These are phyloP conservation scores for Dunaliella sp. DNA, from an alignment of 139 green algal genomes.

Conservation along the genomic window DNA sequence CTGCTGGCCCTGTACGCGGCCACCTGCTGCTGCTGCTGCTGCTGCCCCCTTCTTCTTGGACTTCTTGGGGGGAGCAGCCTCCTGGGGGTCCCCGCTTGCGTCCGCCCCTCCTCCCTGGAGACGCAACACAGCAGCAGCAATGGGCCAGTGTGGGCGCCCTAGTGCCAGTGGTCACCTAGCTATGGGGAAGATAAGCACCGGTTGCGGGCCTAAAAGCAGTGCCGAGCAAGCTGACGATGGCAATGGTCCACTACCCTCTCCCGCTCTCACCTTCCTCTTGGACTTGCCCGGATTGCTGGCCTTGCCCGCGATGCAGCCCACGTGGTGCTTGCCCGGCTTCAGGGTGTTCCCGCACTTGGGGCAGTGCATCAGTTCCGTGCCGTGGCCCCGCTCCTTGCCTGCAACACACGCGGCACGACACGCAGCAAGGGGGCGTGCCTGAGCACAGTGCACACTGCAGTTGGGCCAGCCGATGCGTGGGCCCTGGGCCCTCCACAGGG, in stretches of 20 bases:
- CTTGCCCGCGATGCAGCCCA: conserved; percentile 69
- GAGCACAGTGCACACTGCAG: no score
- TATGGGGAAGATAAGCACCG: no score
- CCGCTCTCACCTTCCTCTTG: conserved; percentile 28
- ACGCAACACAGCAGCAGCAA: not conserved
- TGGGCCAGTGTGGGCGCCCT: not conserved
- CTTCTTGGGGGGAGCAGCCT: not conserved
- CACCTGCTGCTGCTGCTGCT: not conserved
- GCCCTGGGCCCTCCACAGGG: no score
- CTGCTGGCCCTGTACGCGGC: no score
- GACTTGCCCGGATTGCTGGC: conserved; percentile 6
- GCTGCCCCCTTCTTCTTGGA: not conserved
- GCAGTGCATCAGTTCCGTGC: conserved; percentile 75
- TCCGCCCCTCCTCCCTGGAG: not conserved
- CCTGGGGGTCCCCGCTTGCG: not conserved
- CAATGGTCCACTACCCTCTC: conserved; percentile 8
- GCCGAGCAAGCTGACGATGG: no score
- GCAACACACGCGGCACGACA: no score
- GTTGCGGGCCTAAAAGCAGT: no score
- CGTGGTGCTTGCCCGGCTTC: conserved; percentile 82
- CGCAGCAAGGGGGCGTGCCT: no score
- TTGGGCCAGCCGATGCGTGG: no score
- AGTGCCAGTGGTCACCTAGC: no score
- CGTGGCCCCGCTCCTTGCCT: conserved; percentile 81
- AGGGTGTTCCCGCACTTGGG: conserved; percentile 79